Evolutionary conservation across 1,284 basidiomycete genomes (phyloP), one percentile per base, ranked within the genome.

Genomic region (Rhizopogon parksii): DNA sequence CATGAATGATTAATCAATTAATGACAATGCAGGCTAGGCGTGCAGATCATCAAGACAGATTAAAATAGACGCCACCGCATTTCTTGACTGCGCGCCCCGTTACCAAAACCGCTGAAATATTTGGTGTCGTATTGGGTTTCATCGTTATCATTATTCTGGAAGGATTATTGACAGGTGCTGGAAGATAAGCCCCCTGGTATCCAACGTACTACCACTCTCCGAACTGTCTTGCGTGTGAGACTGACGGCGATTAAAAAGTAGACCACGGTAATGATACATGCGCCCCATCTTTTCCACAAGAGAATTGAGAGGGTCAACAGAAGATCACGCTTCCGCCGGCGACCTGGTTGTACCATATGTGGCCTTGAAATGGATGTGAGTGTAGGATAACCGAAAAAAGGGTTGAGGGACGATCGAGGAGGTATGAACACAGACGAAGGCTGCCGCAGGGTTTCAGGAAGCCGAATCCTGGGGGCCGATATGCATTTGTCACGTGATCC

Each of bases 321-420:
- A 27, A 91, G 74, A 64, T 89, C 85, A 52, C 85, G 76, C 56
- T 85, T 85, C 40, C 87, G 77, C 49, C 80, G 76, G 30, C 82
- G 83, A 24, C 57, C 82, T 68, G 43, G 71, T 63, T 40, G 78
- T 71, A 47, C 66, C 60, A 3, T 68, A 40, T 51, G 67, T 19
- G 63, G 61, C 14, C 57, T 66, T 34, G 69, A 61, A 47, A 64
- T 62, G 36, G 70, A 64, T 40, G 69, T 61, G 49, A 69, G 67
- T 43, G 73, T 68, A 0, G 91, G 88, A 65, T 93, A 93, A n/a
- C 90, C 90, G 59, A 82, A 92, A 68, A 85, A 91, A 0, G 90
- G 90, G 58, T 91, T 92, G 46, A 79, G 67, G 36, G 70, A 59
- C 24, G 86, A 87, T 21, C 76, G 77, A 12, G 80, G 72, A 0